Percentiles rank a stretch among this genome's conserved stretches.
Conservation (phyloP, 345 rosid genomes). For the Boechera stricta region DNA sequence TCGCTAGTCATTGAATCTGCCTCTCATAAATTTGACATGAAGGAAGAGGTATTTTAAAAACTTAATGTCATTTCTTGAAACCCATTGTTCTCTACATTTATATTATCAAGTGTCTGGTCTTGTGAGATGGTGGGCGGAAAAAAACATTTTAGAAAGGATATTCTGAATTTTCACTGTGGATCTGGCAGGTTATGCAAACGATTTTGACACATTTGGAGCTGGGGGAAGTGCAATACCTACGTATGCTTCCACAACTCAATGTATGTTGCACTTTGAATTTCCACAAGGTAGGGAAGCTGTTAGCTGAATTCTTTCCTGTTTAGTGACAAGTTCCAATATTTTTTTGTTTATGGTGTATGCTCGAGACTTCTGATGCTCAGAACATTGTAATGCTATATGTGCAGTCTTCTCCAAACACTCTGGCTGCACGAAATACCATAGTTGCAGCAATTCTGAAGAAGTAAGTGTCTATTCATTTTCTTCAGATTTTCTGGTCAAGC, state of each 20-base stretch:
- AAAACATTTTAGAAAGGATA: not conserved
- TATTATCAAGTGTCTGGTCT: conserved; percentile 16
- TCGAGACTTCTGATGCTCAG: conserved; percentile 35
- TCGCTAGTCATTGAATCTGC: conserved; percentile 80
- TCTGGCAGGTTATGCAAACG: conserved; percentile 88
- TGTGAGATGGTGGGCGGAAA: conserved; percentile 21
- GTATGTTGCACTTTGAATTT: conserved; percentile 83
- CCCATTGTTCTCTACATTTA: conserved; percentile 11
- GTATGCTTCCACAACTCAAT: conserved; percentile 71
- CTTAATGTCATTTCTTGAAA: conserved; percentile 19
- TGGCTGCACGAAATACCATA: conserved; percentile 67
- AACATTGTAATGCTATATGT: conserved; percentile 41
- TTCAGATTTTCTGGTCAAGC: conserved; percentile 15
- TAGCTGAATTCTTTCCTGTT: conserved; percentile 23
- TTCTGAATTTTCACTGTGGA: conserved; percentile 26
- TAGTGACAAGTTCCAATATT: conserved; percentile 7
- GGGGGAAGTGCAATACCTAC: conserved; percentile 83
- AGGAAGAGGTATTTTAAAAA: conserved; percentile 74
- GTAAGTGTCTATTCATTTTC: conserved; percentile 49
- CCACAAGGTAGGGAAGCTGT: conserved; percentile 71
- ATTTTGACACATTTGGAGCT: conserved; percentile 87
- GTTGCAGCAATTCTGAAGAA: conserved; percentile 78
- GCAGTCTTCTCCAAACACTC: conserved; percentile 78
- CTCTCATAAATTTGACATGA: conserved; percentile 81
- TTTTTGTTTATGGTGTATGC: conserved; percentile 6